Conservation (phyloP, 805 yeast species). For the Cyberlindnera bimundalis region DNA sequence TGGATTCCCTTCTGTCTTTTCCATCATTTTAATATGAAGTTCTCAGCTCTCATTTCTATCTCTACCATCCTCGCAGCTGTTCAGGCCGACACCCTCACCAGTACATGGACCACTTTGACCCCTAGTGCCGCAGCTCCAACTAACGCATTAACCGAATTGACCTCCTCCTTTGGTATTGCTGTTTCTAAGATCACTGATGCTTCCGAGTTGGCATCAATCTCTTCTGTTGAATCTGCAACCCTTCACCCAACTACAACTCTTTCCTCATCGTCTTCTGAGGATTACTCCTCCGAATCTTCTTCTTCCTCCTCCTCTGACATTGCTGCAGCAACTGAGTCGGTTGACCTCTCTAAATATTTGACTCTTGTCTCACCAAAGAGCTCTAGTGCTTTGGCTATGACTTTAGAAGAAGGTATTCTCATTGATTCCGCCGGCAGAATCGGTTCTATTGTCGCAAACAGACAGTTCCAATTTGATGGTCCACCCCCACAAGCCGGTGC, state of each 20-base stretch:
- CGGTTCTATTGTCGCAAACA: constrained; percentile 78
- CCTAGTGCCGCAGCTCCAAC: constrained; percentile 35
- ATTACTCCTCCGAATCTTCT: constrained; percentile 26
- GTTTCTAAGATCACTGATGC: constrained; percentile 32
- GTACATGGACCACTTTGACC: constrained; percentile 41
- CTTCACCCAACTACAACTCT: constrained; percentile 7
- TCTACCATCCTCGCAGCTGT: constrained; percentile 3
- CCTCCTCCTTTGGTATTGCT: constrained; percentile 41
- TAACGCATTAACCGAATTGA: constrained; percentile 35
- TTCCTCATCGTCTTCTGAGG: constrained; percentile 33
- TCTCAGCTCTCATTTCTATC: constrained; percentile 1
- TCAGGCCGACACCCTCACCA: constrained; percentile 24
- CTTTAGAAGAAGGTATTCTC: constrained; percentile 47
- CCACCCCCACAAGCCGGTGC: constrained; percentile 84
- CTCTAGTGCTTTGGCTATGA: constrained; percentile 50
- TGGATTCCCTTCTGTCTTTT: too few relatives aligned
- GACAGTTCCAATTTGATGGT: constrained; percentile 85
- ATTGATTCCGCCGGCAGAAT: constrained; percentile 62
- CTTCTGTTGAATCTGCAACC: constrained; percentile 16
- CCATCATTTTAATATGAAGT: background rate
- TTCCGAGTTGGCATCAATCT: constrained; percentile 24
- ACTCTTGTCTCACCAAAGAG: constrained; percentile 39
- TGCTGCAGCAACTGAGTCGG: constrained; percentile 9
- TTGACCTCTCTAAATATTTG: constrained; percentile 8
- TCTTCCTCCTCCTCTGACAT: constrained; percentile 4